These are phyloP conservation scores for Ceratorhiza oryzae-sativae DNA, from an alignment of 1,284 basidiomycete species.

Conservation along the genomic window DNA sequence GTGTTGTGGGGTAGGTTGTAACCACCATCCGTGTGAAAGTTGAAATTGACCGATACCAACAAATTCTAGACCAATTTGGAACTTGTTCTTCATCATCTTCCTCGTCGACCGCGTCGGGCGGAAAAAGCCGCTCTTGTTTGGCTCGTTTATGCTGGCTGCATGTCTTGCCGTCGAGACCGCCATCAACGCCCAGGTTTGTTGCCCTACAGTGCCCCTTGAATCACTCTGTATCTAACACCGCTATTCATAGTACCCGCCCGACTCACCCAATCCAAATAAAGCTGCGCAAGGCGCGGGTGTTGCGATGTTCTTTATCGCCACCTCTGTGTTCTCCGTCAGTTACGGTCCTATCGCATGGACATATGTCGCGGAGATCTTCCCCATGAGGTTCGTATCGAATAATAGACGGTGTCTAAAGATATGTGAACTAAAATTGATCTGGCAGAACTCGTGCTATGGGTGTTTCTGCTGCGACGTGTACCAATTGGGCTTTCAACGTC, in stretches of 20 bases:
- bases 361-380: constrained; percentile 35
- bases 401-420: neutral
- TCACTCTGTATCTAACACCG: neutral
- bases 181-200: constrained; percentile 22
- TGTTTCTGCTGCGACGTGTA: constrained; percentile 26
- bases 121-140: constrained; percentile 28
- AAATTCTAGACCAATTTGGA: constrained; percentile 22
- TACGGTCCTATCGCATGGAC: constrained; percentile 36
- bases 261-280: constrained; percentile 23
- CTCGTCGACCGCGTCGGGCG: constrained; percentile 30
- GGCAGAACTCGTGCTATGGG: constrained; percentile 29
- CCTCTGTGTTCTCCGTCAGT: constrained; percentile 53
- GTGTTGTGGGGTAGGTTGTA: constrained; percentile 18
- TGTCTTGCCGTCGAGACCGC: constrained; percentile 28
- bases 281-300: constrained; percentile 27
- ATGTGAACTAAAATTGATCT: neutral
- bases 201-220: neutral
- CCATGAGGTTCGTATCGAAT: constrained; percentile 13
- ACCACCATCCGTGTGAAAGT: no score
- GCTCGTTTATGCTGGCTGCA: constrained; percentile 32
- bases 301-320: constrained; percentile 76
- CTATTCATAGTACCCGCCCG: constrained; percentile 18
- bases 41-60: neutral
- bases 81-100: constrained; percentile 34
- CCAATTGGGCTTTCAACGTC: constrained; percentile 32